phyloP scores from a whole-genome alignment of 1,139 yeast species.

The Pneumocystis jirovecii region DNA sequence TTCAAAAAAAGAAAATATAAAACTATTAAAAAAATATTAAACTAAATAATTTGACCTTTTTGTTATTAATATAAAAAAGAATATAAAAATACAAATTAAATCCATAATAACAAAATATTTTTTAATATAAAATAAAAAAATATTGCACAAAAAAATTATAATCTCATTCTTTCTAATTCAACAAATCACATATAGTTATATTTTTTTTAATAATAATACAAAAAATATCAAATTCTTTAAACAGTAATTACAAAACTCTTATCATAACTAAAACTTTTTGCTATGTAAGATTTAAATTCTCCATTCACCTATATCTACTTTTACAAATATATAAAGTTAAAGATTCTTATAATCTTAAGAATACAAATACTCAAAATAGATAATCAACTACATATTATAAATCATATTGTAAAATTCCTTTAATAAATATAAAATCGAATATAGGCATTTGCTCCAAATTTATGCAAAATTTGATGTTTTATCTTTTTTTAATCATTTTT shows the following conservation, averaged over 20 bases:
- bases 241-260: constrained; percentile 12
- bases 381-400: not conserved
- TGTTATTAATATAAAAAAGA: constrained; percentile 65
- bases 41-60: constrained; percentile 62
- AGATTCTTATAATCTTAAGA: constrained; percentile 17
- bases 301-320: constrained; percentile 8
- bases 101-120: constrained; percentile 42
- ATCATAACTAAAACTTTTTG: constrained; percentile 18
- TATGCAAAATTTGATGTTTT: not conserved
- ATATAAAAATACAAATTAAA: constrained; percentile 53
- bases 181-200: too few species aligned
- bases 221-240: constrained; percentile 17
- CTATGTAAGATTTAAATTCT: constrained; percentile 19
- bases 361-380: not conserved
- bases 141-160: constrained; percentile 34
- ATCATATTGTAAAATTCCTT: not conserved
- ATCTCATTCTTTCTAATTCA: constrained; percentile 44
- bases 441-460: not conserved
- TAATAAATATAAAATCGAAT: not conserved
- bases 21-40: constrained; percentile 25
- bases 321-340: constrained; percentile 14
- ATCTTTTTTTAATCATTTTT: not conserved
- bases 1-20: constrained; percentile 17
- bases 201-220: too few species aligned
- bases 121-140: constrained; percentile 16